Conservation (phyloP, 345 rosid species). For the Eucalyptus shirleyi region DNA sequence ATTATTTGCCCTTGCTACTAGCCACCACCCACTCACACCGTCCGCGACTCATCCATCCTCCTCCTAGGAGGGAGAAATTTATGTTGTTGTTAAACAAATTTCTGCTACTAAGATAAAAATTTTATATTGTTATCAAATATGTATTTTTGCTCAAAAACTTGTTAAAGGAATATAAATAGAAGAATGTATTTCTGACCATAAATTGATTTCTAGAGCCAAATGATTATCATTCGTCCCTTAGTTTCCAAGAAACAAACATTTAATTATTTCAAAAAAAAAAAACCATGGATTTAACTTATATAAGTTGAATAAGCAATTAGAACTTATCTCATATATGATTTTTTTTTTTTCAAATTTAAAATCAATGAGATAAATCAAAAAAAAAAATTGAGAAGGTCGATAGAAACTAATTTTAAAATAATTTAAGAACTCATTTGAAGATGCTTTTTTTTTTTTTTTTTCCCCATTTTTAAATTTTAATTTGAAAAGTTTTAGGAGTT, state of each 20-base stretch:
- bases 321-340: not conserved
- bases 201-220: too few relatives aligned
- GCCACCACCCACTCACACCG: too few relatives aligned
- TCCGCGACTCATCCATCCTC: too few relatives aligned
- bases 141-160: too few relatives aligned
- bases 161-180: too few relatives aligned
- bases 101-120: rapidly evolving
- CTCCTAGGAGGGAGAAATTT: too few relatives aligned
- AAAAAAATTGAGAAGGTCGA: not conserved
- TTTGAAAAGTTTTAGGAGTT: not conserved
- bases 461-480: not conserved
- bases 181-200: too few relatives aligned
- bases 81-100: too few relatives aligned
- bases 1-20: too few relatives aligned
- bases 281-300: not conserved
- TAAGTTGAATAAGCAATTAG: not conserved
- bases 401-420: not conserved
- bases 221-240: too few relatives aligned
- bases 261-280: not conserved
- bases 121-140: too few relatives aligned
- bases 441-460: not conserved
- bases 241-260: too few relatives aligned
- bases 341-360: not conserved
- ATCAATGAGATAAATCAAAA: not conserved
- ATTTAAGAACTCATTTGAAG: not conserved